A percentile compares a stretch with the other conserved stretches of the same genome.
phyloP scores from a whole-genome alignment of 225 moss, liverwort and hornwort genomes.

The Straminergon stramineum region DNA sequence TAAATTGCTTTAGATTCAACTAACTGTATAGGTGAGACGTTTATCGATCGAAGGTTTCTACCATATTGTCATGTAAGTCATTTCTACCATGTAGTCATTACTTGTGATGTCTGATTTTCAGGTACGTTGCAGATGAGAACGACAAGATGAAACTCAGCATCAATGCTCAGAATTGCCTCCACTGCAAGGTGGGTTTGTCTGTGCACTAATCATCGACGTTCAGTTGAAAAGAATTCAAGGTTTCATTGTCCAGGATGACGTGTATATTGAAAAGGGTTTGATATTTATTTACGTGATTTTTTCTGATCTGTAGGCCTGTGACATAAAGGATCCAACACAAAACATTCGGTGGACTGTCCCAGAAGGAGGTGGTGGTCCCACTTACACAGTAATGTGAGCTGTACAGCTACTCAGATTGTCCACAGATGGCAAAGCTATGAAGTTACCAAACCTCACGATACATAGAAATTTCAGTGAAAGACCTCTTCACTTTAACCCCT shows the following conservation, averaged over 20 bases:
- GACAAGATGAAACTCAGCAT: conserved; percentile 49
- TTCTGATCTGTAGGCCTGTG: conserved; percentile 52
- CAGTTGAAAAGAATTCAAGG: not conserved
- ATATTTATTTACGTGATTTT: not conserved
- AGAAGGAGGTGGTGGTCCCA: conserved; percentile 82
- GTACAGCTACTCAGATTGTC: not conserved
- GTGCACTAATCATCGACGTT: not conserved
- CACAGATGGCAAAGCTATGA: not conserved
- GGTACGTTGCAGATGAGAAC: conserved; percentile 53
- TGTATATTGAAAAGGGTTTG: not conserved
- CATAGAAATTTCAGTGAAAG: not conserved
- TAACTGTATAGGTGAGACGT: too few species aligned
- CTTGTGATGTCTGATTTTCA: conserved; percentile 1
- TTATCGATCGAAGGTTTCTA: not conserved
- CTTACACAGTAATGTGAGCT: conserved; percentile 63
- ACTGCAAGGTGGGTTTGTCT: conserved; percentile 61
- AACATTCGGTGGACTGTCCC: conserved; percentile 84
- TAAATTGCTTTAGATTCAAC: too few species aligned
- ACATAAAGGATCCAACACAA: conserved; percentile 84
- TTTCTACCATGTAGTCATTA: not conserved
- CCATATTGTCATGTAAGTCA: not conserved
- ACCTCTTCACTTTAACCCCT: not conserved
- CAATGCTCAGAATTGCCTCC: conserved; percentile 90
- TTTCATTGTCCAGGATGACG: not conserved
- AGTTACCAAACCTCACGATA: not conserved